Evolutionary conservation across 2,329 filamentous ascomycete genomes (phyloP).

Genomic region (Thelonectria blattea): DNA sequence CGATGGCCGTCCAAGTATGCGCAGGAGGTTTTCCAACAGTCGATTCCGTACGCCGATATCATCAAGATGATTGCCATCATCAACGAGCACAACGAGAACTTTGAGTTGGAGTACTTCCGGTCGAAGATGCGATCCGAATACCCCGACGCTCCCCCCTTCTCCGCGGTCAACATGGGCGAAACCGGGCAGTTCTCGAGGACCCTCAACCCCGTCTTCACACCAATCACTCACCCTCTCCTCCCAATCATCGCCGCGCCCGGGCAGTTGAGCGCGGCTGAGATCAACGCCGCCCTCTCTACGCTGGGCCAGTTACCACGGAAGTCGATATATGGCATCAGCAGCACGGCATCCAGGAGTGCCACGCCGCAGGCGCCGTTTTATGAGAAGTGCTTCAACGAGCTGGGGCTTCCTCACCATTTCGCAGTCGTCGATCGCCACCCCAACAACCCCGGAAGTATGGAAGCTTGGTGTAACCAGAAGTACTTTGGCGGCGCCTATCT

Average conservation of each 20-base stretch:
- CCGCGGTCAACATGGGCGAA: constrained; percentile 86
- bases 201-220: constrained; percentile 84
- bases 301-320: constrained; percentile 82
- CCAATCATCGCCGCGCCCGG: constrained; percentile 86
- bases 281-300: constrained; percentile 78
- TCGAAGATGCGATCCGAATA: constrained; percentile 75
- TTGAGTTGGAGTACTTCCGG: constrained; percentile 88
- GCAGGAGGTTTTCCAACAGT: constrained; percentile 73
- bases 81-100: constrained; percentile 83
- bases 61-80: constrained; percentile 92
- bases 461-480: constrained; percentile 73
- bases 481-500: constrained; percentile 85
- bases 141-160: constrained; percentile 74
- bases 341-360: constrained; percentile 64
- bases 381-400: constrained; percentile 81
- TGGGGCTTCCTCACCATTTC: constrained; percentile 86
- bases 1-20: constrained; percentile 81
- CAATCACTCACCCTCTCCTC: constrained; percentile 83
- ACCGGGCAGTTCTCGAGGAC: constrained; percentile 85
- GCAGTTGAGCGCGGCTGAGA: constrained; percentile 84
- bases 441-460: constrained; percentile 69
- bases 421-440: constrained; percentile 74
- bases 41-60: constrained; percentile 78
- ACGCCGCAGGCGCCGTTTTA: constrained; percentile 84
- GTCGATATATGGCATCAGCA: constrained; percentile 81